Base-by-base conservation (phyloP, 805 yeast species). In the Ascoidea rubescens region DNA sequence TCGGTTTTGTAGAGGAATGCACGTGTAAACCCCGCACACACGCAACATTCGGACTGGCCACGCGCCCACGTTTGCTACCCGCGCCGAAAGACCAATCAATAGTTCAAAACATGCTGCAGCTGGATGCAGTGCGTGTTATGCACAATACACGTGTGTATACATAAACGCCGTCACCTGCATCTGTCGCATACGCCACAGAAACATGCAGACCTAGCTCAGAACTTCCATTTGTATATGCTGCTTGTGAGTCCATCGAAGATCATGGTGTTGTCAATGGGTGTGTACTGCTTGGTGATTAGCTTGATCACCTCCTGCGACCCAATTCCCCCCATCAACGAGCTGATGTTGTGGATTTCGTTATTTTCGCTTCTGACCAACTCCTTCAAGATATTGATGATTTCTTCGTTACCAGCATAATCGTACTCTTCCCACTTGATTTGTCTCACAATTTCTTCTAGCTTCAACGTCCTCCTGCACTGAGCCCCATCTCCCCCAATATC, bases 251-350 rank as follows among this genome's bases (percentile, higher is more conserved):
- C 96, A 62, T 90, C 93, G 63, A 78, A 89, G 0, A 84, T 72
- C 52, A 83, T 69, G 6, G 81, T 67, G 58, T 87, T 85, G 56
- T 82, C 82, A 47, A 88, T 59, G 0, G 97, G 95, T 5, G 83
- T 72, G 58, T 87, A 89, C 64, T 91, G 98, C 44, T 77, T 75
- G 1, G 96, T 87, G 30, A 86, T 58, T 3, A 77, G 55, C 59
- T 93, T 91, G 50, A 87, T 71, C 4, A 78, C 80, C 62, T 91
- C 99, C 62, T 91, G 96, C 3, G 88, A 82, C 0, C 79, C 89
- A 10, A 90, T 69, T 0, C 96, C 98, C 1, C 96, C 98, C 57
- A 87, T 69, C 4, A 87, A 65, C 4, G 96, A 73, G 21, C 83
- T 68, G 14, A 79, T 72, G 58, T 84, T 83, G 55, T 79, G 82